Conservation (phyloP, 2,329 filamentous ascomycete species). For the Bipolaris gigantea region DNA sequence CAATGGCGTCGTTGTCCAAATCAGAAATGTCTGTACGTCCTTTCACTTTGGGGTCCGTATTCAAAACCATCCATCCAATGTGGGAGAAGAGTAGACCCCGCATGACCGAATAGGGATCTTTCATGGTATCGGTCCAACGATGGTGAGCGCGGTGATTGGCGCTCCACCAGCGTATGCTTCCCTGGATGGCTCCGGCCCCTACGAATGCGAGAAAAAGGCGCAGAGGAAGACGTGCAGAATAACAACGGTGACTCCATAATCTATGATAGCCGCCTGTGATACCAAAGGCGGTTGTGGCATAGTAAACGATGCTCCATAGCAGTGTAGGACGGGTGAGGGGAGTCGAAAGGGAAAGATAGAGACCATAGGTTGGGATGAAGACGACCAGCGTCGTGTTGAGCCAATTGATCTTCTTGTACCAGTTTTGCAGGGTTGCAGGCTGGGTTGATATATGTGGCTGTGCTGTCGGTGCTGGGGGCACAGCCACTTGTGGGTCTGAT, state of each 20-base stretch:
- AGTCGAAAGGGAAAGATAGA: conserved; percentile 75
- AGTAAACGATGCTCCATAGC: conserved; percentile 74
- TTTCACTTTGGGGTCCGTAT: conserved; percentile 54
- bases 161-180: conserved; percentile 54
- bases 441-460: conserved; percentile 23
- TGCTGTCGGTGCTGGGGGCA: conserved; percentile 3
- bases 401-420: conserved; percentile 92
- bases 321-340: conserved; percentile 71
- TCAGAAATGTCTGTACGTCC: conserved; percentile 55
- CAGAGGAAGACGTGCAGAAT: conserved; percentile 48
- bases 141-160: conserved; percentile 54
- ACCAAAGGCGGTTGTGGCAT: conserved; percentile 78
- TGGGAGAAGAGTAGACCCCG: conserved; percentile 53
- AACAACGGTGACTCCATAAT: conserved; percentile 64
- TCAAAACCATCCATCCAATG: conserved; percentile 55
- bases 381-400: conserved; percentile 81
- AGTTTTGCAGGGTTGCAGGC: conserved; percentile 59
- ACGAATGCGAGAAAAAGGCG: conserved; percentile 51
- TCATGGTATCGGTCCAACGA: conserved; percentile 54
- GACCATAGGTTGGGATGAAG: conserved; percentile 71
- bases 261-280: conserved; percentile 63
- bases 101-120: conserved; percentile 54
- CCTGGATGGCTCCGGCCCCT: conserved; percentile 53
- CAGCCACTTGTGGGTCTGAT: neutral
- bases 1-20: conserved; percentile 53